Conservation (phyloP, 2,329 filamentous ascomycete genomes). For the Fusarium protoensiforme region DNA sequence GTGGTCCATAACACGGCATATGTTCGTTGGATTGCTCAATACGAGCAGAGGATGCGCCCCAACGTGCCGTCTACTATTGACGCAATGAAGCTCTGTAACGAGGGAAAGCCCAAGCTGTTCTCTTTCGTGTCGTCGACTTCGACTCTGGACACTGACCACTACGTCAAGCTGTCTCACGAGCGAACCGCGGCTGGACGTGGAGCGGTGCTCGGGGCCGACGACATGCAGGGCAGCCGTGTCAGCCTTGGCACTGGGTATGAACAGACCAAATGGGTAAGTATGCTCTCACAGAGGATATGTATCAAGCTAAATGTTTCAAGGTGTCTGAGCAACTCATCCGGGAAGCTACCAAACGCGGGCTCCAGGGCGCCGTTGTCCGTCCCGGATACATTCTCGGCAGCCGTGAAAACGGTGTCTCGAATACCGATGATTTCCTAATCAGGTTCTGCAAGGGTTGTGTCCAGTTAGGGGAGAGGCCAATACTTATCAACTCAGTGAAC, state of each 20-base stretch:
- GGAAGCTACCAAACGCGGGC: slow-evolving; percentile 81
- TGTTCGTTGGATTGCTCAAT: slow-evolving; percentile 85
- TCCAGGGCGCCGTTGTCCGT: slow-evolving; percentile 82
- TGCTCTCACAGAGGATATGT: neutral
- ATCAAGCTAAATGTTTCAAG: slow-evolving; percentile 6
- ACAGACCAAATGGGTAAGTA: slow-evolving; percentile 85
- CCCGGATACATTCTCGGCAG: slow-evolving; percentile 89
- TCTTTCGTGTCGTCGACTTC: slow-evolving; percentile 81
- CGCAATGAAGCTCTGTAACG: slow-evolving; percentile 78
- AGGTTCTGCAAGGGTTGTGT: slow-evolving; percentile 89
- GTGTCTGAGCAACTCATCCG: slow-evolving; percentile 72
- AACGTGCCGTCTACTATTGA: slow-evolving; percentile 87
- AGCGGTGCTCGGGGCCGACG: slow-evolving; percentile 80
- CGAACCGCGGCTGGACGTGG: slow-evolving; percentile 63
- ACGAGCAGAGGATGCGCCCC: slow-evolving; percentile 74
- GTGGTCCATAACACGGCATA: slow-evolving; percentile 85
- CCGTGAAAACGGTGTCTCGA: slow-evolving; percentile 73
- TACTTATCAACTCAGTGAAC: slow-evolving; percentile 88
- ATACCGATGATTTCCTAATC: slow-evolving; percentile 90
- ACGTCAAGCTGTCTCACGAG: slow-evolving; percentile 74
- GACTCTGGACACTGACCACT: slow-evolving; percentile 84
- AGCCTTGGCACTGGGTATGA: slow-evolving; percentile 90
- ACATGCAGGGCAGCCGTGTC: slow-evolving; percentile 78
- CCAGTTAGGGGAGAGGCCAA: slow-evolving; percentile 77
- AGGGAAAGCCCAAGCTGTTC: slow-evolving; percentile 82